Percentiles rank a stretch among this genome's conserved stretches.
phyloP scores from a whole-genome alignment of 805 yeast species.

The Saturnispora serradocipensis region DNA sequence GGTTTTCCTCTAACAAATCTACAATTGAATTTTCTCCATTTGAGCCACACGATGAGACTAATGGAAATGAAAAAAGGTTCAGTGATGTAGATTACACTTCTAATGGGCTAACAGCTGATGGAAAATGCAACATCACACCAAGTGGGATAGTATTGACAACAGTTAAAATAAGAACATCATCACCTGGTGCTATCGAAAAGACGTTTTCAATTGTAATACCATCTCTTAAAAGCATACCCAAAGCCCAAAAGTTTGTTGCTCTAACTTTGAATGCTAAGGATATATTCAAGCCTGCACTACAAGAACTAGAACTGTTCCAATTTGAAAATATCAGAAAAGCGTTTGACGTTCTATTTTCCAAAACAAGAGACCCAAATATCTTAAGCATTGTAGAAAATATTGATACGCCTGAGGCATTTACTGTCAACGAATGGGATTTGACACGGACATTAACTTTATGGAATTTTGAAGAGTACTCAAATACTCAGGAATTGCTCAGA shows the following conservation, averaged over 20 bases:
- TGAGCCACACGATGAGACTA: constrained; percentile 1
- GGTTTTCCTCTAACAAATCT: constrained; percentile 14
- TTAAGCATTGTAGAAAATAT: not conserved
- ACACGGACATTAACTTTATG: constrained; percentile 11
- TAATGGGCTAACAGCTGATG: not conserved
- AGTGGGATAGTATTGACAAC: constrained; percentile 2
- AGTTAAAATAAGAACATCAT: constrained; percentile 8
- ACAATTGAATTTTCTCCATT: constrained; percentile 7
- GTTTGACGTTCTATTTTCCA: constrained; percentile 16
- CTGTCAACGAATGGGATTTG: constrained; percentile 9
- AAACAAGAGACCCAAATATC: not conserved
- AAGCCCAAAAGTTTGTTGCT: constrained; percentile 14
- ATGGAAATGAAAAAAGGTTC: constrained; percentile 6
- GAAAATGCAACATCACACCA: constrained; percentile 4
- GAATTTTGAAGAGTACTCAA: constrained; percentile 3
- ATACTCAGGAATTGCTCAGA: constrained; percentile 7
- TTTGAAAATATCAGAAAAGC: constrained; percentile 16
- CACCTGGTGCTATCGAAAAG: constrained; percentile 13
- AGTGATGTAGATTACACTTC: not conserved
- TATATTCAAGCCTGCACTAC: constrained; percentile 33
- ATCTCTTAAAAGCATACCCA: constrained; percentile 8
- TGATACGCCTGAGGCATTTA: constrained; percentile 4
- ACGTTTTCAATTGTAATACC: constrained; percentile 12
- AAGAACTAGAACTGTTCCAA: constrained; percentile 15
- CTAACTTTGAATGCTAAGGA: constrained; percentile 18